phyloP scores from a whole-genome alignment of 2,329 filamentous ascomycete genomes.

The Fusarium bulbicola region DNA sequence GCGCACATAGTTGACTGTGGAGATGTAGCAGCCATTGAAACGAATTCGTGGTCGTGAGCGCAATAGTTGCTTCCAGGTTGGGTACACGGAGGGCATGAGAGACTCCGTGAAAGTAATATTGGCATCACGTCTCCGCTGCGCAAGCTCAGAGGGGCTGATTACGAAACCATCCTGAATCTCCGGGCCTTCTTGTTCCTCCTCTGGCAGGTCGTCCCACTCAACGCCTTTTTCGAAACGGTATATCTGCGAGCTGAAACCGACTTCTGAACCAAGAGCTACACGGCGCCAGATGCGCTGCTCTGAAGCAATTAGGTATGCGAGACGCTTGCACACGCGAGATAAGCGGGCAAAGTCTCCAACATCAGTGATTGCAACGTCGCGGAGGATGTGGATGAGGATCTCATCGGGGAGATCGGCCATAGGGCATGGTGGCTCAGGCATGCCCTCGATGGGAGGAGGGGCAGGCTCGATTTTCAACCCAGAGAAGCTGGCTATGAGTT shows the following conservation, averaged over 20 bases:
- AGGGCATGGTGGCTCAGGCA: slow-evolving; percentile 79
- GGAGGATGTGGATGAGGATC: slow-evolving; percentile 81
- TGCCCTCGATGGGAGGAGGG: slow-evolving; percentile 75
- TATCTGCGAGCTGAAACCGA: slow-evolving; percentile 86
- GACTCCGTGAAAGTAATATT: slow-evolving; percentile 50
- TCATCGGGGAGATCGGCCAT: slow-evolving; percentile 83
- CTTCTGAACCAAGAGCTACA: slow-evolving; percentile 73
- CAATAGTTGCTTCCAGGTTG: slow-evolving; percentile 75
- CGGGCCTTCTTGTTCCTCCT: slow-evolving; percentile 45
- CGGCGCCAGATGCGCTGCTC: slow-evolving; percentile 90
- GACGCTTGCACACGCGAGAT: slow-evolving; percentile 82
- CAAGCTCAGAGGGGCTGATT: slow-evolving; percentile 51
- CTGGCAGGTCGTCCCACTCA: slow-evolving; percentile 60
- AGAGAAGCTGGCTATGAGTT: slow-evolving; percentile 82
- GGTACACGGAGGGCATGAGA: slow-evolving; percentile 57
- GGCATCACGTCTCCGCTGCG: slow-evolving; percentile 45
- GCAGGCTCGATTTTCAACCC: slow-evolving; percentile 72
- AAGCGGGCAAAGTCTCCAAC: slow-evolving; percentile 80
- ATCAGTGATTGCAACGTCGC: slow-evolving; percentile 76
- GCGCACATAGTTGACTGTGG: slow-evolving; percentile 93
- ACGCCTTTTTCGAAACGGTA: slow-evolving; percentile 76
- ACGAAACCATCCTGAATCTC: slow-evolving; percentile 45
- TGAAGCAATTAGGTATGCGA: slow-evolving; percentile 84
- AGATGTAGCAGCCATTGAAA: slow-evolving; percentile 97
- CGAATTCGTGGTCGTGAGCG: slow-evolving; percentile 84